Evolutionary conservation across 768 basidiomycete genomes (phyloP).

Genomic region (Myochromella boudieri): DNA sequence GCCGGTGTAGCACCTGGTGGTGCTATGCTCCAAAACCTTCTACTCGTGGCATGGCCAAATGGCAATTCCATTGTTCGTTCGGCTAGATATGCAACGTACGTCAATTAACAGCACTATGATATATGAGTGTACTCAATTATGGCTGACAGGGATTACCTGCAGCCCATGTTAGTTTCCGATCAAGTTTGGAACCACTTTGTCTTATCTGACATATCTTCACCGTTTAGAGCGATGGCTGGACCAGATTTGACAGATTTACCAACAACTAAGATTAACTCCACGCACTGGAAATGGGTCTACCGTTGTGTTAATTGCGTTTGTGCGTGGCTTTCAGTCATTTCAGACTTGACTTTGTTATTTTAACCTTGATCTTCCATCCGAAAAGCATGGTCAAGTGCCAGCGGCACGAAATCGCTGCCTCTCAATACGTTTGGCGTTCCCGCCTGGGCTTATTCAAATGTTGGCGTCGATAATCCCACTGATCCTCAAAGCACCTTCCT

Average conservation of each 20-base stretch:
- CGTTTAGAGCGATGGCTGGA: conserved; percentile 44
- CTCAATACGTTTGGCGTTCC: conserved; percentile 35
- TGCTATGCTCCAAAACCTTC: conserved; percentile 53
- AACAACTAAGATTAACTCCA: conserved; percentile 50
- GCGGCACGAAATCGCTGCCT: conserved; percentile 38
- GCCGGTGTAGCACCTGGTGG: conserved; percentile 55
- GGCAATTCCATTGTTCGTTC: conserved; percentile 52
- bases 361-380: not conserved
- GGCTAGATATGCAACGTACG: conserved; percentile 53
- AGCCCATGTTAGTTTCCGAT: conserved; percentile 40
- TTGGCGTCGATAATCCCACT: conserved; percentile 47
- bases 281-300: conserved; percentile 70
- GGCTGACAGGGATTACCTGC: conserved; percentile 44
- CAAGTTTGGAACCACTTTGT: not conserved
- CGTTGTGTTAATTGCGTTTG: conserved; percentile 68
- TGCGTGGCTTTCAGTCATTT: conserved; percentile 26
- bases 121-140: not conserved
- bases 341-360: not conserved
- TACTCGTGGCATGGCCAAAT: conserved; percentile 63
- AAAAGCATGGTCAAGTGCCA: conserved; percentile 38
- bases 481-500: conserved; percentile 50
- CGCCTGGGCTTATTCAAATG: conserved; percentile 50
- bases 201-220: conserved; percentile 10
- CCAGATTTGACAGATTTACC: conserved; percentile 54
- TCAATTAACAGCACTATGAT: no score